Base-by-base conservation (phyloP, 352 stramenopile genomes). In the Phytopythium sindhum region DNA sequence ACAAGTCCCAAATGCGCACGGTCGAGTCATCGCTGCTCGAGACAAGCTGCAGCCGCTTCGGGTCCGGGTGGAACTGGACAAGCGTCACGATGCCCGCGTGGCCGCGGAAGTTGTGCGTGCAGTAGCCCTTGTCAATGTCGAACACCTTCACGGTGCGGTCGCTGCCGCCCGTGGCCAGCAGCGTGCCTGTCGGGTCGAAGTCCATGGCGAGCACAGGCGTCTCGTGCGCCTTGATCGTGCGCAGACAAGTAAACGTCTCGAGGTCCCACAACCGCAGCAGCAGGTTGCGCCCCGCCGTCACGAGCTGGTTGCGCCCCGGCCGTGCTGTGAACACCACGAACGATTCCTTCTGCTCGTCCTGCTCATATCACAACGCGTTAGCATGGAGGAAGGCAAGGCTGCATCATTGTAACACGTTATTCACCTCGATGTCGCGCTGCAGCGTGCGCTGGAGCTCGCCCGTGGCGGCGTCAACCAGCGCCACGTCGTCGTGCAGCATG, bases 121-220 rank as follows among this genome's bases (percentile, higher is more conserved):
- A 97, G 72, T 89, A 97, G 31, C 90, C 93, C 69, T 95, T 91
- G 61, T 96, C 82, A 29, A 98, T 81, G 72, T 98, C 91, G 60
- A 96, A 98, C 28, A 98, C 93, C 64, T 98, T 97, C 45, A 98
- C 96, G 2, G 86, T 90, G 53, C 96, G 94, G 76, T 99, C 97
- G 33, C 97, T 96, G 26, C 95, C 96, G 66, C 95, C 97, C 2
- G 97, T 99, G 10, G 96, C 96, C 11, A 99, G 75, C 64, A 99
- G 73, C 56, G 89, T 97, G 44, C 90, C 91, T 26, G 91, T 90
- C 23, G 86, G 86, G 73, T 98, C 91, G 64, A 97, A 96, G 31
- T 80, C 84, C 83, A 98, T 94, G 55, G 75, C 77, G 53, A 95
- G 70, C 58, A 97, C 85, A 10, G 90, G 89, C 52, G 79, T 89